Percentiles rank a stretch among this genome's conserved stretches.
phyloP scores from a whole-genome alignment of 2,329 filamentous ascomycete species.

The Fusarium chuoi region DNA sequence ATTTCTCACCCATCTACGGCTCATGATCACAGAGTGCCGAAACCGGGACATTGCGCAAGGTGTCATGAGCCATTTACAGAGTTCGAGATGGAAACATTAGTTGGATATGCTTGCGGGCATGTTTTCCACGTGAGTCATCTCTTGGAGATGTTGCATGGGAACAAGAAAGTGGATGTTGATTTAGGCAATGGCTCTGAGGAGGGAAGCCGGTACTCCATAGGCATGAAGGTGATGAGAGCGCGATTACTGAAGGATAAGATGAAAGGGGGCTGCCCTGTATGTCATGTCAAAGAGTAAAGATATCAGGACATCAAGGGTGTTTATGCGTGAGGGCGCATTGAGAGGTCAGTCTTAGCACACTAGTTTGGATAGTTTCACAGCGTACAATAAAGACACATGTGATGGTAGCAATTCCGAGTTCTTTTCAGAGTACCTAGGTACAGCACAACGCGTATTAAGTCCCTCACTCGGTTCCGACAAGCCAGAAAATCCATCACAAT shows the following conservation, averaged over 20 bases:
- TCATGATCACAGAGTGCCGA: slow-evolving; percentile 48
- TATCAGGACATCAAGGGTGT: slow-evolving; percentile 18
- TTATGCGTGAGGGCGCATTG: slow-evolving; percentile 20
- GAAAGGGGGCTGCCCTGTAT: slow-evolving; percentile 71
- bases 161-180: slow-evolving; percentile 58
- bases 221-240: slow-evolving; percentile 88
- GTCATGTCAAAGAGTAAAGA: slow-evolving; percentile 47
- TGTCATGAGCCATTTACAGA: slow-evolving; percentile 67
- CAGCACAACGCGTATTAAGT: slow-evolving; percentile 39
- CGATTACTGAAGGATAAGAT: slow-evolving; percentile 79
- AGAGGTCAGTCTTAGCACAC: slow-evolving; percentile 18
- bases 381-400: slow-evolving; percentile 9
- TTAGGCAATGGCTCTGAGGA: slow-evolving; percentile 57
- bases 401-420: slow-evolving; percentile 24
- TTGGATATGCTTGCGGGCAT: slow-evolving; percentile 85
- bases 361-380: slow-evolving; percentile 4
- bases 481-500: slow-evolving; percentile 30
- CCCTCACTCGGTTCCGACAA: slow-evolving; percentile 32
- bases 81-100: slow-evolving; percentile 75
- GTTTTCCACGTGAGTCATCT: slow-evolving; percentile 82
- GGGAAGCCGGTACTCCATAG: slow-evolving; percentile 71
- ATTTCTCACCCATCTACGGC: slow-evolving; percentile 29
- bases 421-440: slow-evolving; percentile 42
- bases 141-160: slow-evolving; percentile 62
- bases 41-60: slow-evolving; percentile 68